phyloP scores from a whole-genome alignment of 768 basidiomycete species.

The Trametopsis cervina region DNA sequence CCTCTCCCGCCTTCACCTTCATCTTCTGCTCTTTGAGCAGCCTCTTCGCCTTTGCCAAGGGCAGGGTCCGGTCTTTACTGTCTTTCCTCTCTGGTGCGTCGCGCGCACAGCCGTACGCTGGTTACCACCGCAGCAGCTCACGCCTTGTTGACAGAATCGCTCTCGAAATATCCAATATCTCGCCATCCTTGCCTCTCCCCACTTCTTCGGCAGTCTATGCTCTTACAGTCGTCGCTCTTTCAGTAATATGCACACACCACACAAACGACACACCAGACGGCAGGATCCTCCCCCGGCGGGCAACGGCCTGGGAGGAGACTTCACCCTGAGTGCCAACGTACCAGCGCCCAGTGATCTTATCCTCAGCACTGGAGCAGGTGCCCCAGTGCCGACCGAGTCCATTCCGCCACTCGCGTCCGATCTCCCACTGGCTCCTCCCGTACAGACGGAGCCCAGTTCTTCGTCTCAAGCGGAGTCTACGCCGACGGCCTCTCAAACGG shows the following conservation, averaged over 20 bases:
- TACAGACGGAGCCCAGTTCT: no score
- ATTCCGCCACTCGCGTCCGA: constrained; percentile 1
- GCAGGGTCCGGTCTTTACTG: background rate
- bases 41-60: background rate
- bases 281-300: background rate
- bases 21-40: background rate
- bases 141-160: no score
- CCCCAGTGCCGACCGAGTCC: background rate
- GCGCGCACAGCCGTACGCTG: background rate
- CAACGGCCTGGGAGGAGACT: background rate
- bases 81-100: background rate
- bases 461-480: constrained; percentile 6
- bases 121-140: no score
- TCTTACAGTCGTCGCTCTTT: constrained; percentile 17
- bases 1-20: background rate
- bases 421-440: background rate
- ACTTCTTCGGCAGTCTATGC: constrained; percentile 7
- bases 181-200: constrained; percentile 1
- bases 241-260: constrained; percentile 1
- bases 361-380: background rate
- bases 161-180: background rate
- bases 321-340: background rate
- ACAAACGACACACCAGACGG: constrained; percentile 9
- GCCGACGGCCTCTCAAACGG: constrained; percentile 1
- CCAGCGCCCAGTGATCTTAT: constrained; percentile 3